These are phyloP conservation scores for Phaeosphaeriaceae sp. DNA, from an alignment of 2,329 filamentous ascomycete genomes.

Conservation along the genomic window DNA sequence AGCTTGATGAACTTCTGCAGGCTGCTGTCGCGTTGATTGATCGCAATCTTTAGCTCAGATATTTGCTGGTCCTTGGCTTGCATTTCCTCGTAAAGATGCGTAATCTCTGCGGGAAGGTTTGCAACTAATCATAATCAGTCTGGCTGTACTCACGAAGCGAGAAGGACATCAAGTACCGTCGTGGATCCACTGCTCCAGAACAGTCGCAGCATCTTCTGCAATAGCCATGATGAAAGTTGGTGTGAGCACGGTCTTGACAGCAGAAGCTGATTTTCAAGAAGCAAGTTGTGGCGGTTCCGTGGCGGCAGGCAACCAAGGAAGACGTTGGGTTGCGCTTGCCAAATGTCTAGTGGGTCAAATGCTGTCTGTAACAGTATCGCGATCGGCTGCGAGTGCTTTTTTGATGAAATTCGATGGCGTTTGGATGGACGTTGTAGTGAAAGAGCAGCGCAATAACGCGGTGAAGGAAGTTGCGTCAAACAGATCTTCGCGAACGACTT, in stretches of 20 bases:
- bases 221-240: constrained; percentile 36
- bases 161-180: constrained; percentile 56
- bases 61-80: constrained; percentile 78
- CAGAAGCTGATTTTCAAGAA: background rate
- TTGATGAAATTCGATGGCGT: constrained; percentile 26
- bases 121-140: constrained; percentile 58
- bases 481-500: background rate
- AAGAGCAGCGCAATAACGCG: constrained; percentile 7
- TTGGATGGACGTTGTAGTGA: constrained; percentile 24
- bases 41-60: constrained; percentile 70
- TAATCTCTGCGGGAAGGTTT: constrained; percentile 82
- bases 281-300: background rate
- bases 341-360: background rate
- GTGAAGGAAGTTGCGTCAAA: constrained; percentile 2
- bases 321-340: background rate
- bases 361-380: background rate
- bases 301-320: background rate
- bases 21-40: constrained; percentile 74
- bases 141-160: background rate
- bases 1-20: constrained; percentile 83
- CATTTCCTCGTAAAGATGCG: constrained; percentile 84
- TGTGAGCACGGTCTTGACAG: background rate
- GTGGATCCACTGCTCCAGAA: constrained; percentile 80
- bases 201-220: constrained; percentile 68
- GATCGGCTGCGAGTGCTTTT: constrained; percentile 6